Evolutionary conservation across 2,329 filamentous ascomycete genomes (phyloP).

Genomic region (Arthrobotrys conoides): DNA sequence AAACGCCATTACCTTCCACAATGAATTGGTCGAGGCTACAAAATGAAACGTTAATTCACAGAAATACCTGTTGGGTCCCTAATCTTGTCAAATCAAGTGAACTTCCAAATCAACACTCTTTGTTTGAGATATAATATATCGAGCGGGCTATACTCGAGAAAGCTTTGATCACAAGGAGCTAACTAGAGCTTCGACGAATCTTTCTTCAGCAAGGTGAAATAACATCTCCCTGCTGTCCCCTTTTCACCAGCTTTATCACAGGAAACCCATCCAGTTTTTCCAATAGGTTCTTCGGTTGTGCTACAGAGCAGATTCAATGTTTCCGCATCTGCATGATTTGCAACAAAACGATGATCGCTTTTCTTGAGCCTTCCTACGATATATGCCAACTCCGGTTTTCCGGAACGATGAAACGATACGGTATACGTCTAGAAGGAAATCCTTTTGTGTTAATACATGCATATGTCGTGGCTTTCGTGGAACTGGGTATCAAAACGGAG

Average conservation of each 20-base stretch:
- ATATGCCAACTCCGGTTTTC: slow-evolving; percentile 69
- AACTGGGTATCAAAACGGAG: background rate
- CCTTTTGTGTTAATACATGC: background rate
- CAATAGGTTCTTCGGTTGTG: slow-evolving; percentile 69
- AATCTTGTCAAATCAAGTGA: too few species aligned
- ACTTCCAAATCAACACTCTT: too few species aligned
- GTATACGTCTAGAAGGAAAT: slow-evolving; percentile 72
- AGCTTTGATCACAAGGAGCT: background rate
- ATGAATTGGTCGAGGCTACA: too few species aligned
- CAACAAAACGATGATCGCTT: slow-evolving; percentile 71
- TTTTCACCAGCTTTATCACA: slow-evolving; percentile 63
- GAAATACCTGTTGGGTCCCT: too few species aligned
- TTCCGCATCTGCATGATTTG: slow-evolving; percentile 72
- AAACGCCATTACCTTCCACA: too few species aligned
- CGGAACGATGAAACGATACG: slow-evolving; percentile 72
- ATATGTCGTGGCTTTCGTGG: too few species aligned
- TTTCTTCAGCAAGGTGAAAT: slow-evolving; percentile 36
- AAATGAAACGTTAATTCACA: too few species aligned
- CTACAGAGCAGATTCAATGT: slow-evolving; percentile 70
- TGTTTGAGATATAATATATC: too few species aligned
- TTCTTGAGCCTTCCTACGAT: slow-evolving; percentile 71
- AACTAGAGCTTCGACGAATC: slow-evolving; percentile 33
- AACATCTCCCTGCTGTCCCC: slow-evolving; percentile 65
- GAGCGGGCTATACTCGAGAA: background rate
- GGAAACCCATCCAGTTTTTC: slow-evolving; percentile 69